These are phyloP conservation scores for Carex scoparia DNA, from an alignment of 176 grass and related monocot species.

Conservation along the genomic window DNA sequence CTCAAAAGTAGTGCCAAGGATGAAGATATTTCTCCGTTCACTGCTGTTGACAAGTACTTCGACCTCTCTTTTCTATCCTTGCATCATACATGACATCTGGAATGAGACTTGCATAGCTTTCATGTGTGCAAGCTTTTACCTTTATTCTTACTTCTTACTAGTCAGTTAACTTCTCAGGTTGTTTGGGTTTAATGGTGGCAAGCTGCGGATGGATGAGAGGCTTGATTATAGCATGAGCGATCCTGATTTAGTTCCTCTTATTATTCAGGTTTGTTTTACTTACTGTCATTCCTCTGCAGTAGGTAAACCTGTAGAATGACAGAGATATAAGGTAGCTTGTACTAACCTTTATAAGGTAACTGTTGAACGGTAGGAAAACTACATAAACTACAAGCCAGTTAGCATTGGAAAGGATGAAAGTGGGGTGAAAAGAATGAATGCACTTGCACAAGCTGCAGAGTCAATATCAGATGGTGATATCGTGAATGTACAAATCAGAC, in stretches of 20 bases:
- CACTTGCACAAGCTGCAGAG: conserved; percentile 71
- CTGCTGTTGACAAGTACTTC: conserved; percentile 92
- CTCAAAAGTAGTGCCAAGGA: conserved; percentile 91
- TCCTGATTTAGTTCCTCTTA: conserved; percentile 96
- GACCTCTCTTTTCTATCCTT: conserved; percentile 25
- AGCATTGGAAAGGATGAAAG: conserved; percentile 77
- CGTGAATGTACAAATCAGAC: conserved; percentile 97
- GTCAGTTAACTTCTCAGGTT: conserved; percentile 45
- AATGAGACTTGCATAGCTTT: conserved; percentile 3
- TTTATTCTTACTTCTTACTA: conserved; percentile 25
- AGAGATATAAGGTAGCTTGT: background rate
- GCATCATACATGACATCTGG: background rate
- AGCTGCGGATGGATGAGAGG: conserved; percentile 92
- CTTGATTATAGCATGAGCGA: conserved; percentile 96
- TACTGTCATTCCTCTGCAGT: background rate
- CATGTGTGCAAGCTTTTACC: background rate
- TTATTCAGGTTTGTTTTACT: conserved; percentile 68
- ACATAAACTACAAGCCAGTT: conserved; percentile 88
- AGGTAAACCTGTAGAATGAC: background rate
- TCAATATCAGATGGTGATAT: conserved; percentile 85
- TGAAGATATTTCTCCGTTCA: conserved; percentile 99
- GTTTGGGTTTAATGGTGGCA: conserved; percentile 90
- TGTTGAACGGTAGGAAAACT: conserved; percentile 64
- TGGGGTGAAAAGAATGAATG: conserved; percentile 93
- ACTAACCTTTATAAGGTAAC: background rate